Evolutionary conservation across 2,329 filamentous ascomycete genomes (phyloP), one percentile per base, ranked within the genome.

Genomic region (Colletotrichum spinosum): DNA sequence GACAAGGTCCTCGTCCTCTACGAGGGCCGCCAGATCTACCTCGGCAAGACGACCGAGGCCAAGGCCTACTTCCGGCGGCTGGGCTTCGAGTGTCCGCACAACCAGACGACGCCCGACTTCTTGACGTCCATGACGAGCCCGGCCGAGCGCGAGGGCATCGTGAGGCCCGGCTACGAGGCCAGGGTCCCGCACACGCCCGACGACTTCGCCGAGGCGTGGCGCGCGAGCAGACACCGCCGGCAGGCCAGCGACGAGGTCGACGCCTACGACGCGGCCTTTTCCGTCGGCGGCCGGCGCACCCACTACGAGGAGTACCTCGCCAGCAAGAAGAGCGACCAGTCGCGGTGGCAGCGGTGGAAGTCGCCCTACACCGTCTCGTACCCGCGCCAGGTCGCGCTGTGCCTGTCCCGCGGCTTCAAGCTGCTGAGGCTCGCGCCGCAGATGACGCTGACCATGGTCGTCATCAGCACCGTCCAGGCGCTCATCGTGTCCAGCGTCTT

Each of bases 61-160:
- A 74, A 70, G 51, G 46, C 68, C 8, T 75, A 74, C 15, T 76
- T 76, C 35, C 42, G 68, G 13, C 56, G 73, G 33, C 59, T 76
- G 56, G 90, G 90, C 0, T 93, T 91, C 67, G 80, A 86, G 10
- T 90, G 76, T 35, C 79, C 79, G 0, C 72, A 74, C 0, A 71
- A 80, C 35, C 79, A 89, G 69, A 93, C 90, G 0, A 92, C 90
- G 1, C 88, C 90, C 0, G 91, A 93, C 71, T 93, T 92, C 74
- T 75, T 93, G 15, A 92, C 71, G 1, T 83, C 83, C 1, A 80
- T 86, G 45, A 85, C 83, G 1, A 77, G 72, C 4, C 75, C 76
- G 1, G 60, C 69, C 2, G 78, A 80, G 65, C 77, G 77, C 15
- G 78, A 80, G 63, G 76, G 77, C 33, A 68, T 74, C 35, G 61